Evolutionary conservation across 139 green algal species (phyloP).

Genomic region (Mychonastes homosphaera): DNA sequence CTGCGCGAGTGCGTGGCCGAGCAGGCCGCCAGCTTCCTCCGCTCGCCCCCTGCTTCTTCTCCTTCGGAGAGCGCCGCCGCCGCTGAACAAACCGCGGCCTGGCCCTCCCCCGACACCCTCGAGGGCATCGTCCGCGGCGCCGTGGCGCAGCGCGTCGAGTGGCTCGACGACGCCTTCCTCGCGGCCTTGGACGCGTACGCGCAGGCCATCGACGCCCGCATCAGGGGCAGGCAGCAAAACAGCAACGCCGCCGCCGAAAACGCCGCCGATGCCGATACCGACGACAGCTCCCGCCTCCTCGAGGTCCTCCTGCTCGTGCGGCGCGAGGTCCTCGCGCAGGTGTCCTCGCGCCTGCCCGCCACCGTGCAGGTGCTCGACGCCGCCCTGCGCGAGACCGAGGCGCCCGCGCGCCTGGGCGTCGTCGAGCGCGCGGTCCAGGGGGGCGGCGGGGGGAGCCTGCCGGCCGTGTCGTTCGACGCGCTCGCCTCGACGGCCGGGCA

Average conservation of each 20-base stretch:
- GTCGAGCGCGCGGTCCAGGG: constrained; percentile 5
- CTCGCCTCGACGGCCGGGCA: constrained; percentile 28
- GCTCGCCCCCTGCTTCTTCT: too few species aligned
- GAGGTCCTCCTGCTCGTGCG: not conserved
- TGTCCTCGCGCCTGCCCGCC: constrained; percentile 10
- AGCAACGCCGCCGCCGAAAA: not conserved
- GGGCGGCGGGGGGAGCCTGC: constrained; percentile 13
- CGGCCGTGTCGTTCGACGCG: constrained; percentile 15
- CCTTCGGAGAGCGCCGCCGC: too few species aligned
- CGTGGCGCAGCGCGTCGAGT: constrained; percentile 36
- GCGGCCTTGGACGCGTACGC: constrained; percentile 33
- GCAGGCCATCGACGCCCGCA: constrained; percentile 5
- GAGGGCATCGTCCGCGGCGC: constrained; percentile 28
- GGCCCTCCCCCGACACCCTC: too few species aligned
- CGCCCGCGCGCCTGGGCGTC: not conserved
- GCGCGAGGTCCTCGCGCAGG: not conserved
- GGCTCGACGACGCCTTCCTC: constrained; percentile 47
- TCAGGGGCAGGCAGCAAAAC: not conserved
- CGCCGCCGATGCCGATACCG: not conserved
- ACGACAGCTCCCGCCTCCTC: not conserved
- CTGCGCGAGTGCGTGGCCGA: too few species aligned
- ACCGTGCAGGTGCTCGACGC: constrained; percentile 24
- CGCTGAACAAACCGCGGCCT: too few species aligned
- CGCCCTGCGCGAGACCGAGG: constrained; percentile 23
- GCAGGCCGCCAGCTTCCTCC: too few species aligned